Evolutionary conservation across 2,329 filamentous ascomycete species (phyloP), one percentile per base, ranked within the genome.

Genomic region (Cercospora sp.): DNA sequence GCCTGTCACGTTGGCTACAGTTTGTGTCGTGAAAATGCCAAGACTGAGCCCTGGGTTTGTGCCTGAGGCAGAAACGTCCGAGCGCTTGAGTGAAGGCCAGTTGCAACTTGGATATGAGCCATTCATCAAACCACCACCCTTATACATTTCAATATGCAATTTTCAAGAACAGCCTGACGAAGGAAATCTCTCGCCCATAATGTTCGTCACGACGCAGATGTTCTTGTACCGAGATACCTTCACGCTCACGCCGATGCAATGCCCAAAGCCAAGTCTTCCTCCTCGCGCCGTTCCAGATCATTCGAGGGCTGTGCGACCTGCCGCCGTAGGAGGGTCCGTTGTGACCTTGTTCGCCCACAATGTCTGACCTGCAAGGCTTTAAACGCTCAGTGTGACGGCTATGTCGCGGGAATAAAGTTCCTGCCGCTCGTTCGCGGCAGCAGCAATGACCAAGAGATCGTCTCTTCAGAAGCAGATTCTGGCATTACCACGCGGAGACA

Each of bases 201-300:
- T 55, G 49, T n/a, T 3, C 12, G n/a, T 9, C 7, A 9, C 13
- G 49, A 9, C 49, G 30, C 24, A 13, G 1, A 7, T 28, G 24
- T 7, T 13, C 5, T 13, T 16, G 49, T 3, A 16, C 2, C 49
- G 16, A 5, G 5, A 24, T 13, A n/a, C 8, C 7, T 21, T 21
- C 51, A 32, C n/a, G 1, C 7, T 24, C 28, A 34, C 30, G 21
- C 32, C 10, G 32, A 37, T 60, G 40, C 21, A 21, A 82, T 68
- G 77, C 64, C 66, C 13, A 65, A 53, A 26, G 24, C 45, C 1
- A 65, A 62, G 24, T 49, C 63, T 9, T 49, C 43, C 3, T 61
- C 66, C n/a, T 61, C 66, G 3, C 58, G 58, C 16, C 63, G 66
- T 16, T 63, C 63, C 9, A 58, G 66, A 13, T 66, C 66, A 21